Conservation (phyloP, 805 yeast species). For the Pichia sporocuriosa region DNA sequence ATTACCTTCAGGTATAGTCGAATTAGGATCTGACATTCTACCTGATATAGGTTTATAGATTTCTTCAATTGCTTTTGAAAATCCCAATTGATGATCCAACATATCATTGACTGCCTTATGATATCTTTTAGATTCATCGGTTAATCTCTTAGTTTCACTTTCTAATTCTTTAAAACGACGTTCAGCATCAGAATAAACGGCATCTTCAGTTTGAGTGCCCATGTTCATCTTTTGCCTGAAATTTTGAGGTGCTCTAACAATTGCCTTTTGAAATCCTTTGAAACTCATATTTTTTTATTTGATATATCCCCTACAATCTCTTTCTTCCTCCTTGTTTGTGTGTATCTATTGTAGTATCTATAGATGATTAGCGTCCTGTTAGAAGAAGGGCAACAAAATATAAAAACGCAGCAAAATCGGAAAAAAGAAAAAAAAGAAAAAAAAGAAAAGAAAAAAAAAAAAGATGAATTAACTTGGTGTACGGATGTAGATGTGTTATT, state of each 20-base stretch:
- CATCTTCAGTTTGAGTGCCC: conserved; percentile 72
- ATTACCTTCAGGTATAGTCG: conserved; percentile 82
- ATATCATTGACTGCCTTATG: conserved; percentile 88
- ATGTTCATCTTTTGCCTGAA: conserved; percentile 87
- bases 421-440: too few relatives aligned
- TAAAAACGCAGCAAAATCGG: too few relatives aligned
- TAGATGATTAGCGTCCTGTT: too few relatives aligned
- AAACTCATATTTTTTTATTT: conserved; percentile 54
- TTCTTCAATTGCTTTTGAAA: conserved; percentile 92
- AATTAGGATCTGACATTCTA: conserved; percentile 80
- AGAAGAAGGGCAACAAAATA: too few relatives aligned
- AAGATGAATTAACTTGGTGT: too few relatives aligned
- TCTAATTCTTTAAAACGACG: conserved; percentile 92
- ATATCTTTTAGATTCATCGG: conserved; percentile 86
- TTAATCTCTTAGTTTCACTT: conserved; percentile 77
- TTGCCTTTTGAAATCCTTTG: conserved; percentile 77
- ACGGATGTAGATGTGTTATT: too few relatives aligned
- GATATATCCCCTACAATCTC: neutral
- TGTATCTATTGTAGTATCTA: too few relatives aligned
- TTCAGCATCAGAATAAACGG: conserved; percentile 93
- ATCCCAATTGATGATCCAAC: conserved; percentile 89
- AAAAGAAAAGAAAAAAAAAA: too few relatives aligned
- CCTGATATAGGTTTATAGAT: conserved; percentile 96
- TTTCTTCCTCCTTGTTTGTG: neutral
- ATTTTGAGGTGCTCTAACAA: conserved; percentile 84